phyloP scores from a whole-genome alignment of 225 moss, liverwort and hornwort genomes.

The Pseudisothecium myosuroides region DNA sequence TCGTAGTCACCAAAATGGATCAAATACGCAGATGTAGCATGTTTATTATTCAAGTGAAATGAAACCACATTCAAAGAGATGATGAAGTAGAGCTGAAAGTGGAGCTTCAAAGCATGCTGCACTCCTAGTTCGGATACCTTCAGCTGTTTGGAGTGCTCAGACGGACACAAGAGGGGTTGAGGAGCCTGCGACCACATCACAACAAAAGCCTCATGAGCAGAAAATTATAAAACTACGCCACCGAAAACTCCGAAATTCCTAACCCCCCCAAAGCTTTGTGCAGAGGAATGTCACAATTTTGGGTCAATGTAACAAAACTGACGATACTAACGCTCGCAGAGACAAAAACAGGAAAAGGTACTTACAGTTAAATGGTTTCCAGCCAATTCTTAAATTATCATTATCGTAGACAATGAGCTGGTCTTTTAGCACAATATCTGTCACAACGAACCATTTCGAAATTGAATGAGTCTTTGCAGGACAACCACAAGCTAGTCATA shows the following conservation, averaged over 20 bases:
- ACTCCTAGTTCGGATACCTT: neutral
- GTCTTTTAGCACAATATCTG: slow-evolving; percentile 61
- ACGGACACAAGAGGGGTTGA: accelerated
- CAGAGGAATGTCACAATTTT: neutral
- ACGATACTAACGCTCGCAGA: neutral
- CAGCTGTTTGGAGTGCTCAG: neutral
- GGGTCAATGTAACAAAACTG: neutral
- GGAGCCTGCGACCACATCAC: neutral
- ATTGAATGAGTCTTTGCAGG: neutral
- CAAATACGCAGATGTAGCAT: neutral
- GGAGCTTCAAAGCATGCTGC: neutral
- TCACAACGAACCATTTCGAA: neutral
- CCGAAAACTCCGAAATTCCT: neutral
- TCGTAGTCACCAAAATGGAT: neutral
- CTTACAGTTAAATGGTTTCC: slow-evolving; percentile 46
- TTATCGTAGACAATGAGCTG: slow-evolving; percentile 55
- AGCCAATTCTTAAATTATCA: slow-evolving; percentile 17
- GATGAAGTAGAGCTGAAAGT: neutral
- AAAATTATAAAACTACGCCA: neutral
- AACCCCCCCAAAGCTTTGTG: too few relatives aligned
- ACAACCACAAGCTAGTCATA: neutral
- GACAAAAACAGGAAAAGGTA: neutral
- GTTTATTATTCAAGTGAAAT: neutral
- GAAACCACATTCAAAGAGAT: neutral
- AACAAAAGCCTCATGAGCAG: neutral